Conservation (phyloP, 352 stramenopile species). For the Phytophthora multivora region DNA sequence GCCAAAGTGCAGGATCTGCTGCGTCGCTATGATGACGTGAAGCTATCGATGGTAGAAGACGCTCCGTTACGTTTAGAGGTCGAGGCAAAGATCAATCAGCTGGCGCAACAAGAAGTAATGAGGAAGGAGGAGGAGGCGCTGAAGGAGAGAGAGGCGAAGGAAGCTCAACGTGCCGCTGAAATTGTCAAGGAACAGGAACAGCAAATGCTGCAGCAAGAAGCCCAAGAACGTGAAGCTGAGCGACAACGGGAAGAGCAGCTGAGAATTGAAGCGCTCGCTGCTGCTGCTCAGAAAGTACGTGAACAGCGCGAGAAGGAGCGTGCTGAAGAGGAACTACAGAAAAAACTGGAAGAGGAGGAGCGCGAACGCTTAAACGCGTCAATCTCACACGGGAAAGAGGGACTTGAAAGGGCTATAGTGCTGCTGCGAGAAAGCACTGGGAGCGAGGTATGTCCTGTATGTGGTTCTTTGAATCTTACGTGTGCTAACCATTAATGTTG, state of each 20-base stretch:
- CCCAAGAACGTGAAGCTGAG: constrained; percentile 16
- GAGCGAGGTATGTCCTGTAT: constrained; percentile 24
- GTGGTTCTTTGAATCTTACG: too few relatives aligned
- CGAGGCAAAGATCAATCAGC: constrained; percentile 21
- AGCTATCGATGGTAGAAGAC: constrained; percentile 32
- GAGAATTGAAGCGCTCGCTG: constrained; percentile 51
- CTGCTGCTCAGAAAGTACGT: constrained; percentile 61
- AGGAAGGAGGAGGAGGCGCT: constrained; percentile 8
- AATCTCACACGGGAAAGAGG: constrained; percentile 44
- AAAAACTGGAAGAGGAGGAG: constrained; percentile 37
- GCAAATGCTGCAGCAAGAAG: constrained; percentile 21
- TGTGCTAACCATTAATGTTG: not conserved
- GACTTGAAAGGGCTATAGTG: constrained; percentile 44
- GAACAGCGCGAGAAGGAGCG: constrained; percentile 44
- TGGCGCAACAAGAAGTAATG: constrained; percentile 14
- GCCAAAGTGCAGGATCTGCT: constrained; percentile 65
- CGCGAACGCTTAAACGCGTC: constrained; percentile 40
- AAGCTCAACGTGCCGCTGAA: constrained; percentile 20
- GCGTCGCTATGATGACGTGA: constrained; percentile 50
- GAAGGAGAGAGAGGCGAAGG: constrained; percentile 13
- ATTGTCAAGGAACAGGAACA: constrained; percentile 26
- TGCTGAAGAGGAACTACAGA: constrained; percentile 38
- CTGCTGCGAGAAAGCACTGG: constrained; percentile 50
- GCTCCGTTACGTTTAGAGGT: constrained; percentile 30
- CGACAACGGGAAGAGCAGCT: constrained; percentile 25